Evolutionary conservation across 2,329 filamentous ascomycete genomes (phyloP).

Genomic region (Berkeleyomyces basicola): DNA sequence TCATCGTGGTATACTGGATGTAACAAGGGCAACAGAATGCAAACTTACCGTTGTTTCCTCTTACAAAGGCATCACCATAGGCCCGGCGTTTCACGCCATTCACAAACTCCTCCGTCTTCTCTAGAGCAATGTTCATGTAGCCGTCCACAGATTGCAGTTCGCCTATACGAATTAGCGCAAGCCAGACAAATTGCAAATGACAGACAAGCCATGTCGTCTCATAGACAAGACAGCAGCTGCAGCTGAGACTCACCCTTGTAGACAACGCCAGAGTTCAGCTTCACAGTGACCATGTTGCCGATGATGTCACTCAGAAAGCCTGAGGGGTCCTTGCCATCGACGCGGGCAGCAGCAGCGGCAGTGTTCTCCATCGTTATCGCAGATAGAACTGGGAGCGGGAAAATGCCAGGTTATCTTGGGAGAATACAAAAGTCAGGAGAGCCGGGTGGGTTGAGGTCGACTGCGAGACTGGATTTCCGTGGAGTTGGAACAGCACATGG

Average conservation of each 20-base stretch:
- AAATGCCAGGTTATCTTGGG: neutral
- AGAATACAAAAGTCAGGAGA: neutral
- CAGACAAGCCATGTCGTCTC: neutral
- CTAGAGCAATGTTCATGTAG: conserved; percentile 98
- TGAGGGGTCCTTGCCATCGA: conserved; percentile 79
- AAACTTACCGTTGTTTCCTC: conserved; percentile 76
- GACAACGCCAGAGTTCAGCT: conserved; percentile 94
- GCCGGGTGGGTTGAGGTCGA: neutral
- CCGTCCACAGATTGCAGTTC: conserved; percentile 94
- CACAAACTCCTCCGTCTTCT: conserved; percentile 86
- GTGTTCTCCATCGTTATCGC: conserved; percentile 54
- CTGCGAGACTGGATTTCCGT: neutral
- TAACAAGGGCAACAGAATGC: neutral
- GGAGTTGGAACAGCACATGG: neutral
- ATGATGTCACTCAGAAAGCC: conserved; percentile 90
- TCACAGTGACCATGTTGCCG: conserved; percentile 83
- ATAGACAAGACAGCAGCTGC: neutral
- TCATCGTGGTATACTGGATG: neutral
- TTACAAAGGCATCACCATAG: conserved; percentile 88
- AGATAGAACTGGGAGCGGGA: neutral
- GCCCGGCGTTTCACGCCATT: conserved; percentile 66
- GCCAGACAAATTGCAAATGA: neutral
- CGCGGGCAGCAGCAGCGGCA: conserved; percentile 29
- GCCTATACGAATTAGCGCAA: conserved; percentile 33
- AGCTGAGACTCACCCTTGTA: conserved; percentile 59